Evolutionary conservation across 1,284 basidiomycete genomes (phyloP), one percentile per base, ranked within the genome.

Genomic region (Dichomitus squalens): DNA sequence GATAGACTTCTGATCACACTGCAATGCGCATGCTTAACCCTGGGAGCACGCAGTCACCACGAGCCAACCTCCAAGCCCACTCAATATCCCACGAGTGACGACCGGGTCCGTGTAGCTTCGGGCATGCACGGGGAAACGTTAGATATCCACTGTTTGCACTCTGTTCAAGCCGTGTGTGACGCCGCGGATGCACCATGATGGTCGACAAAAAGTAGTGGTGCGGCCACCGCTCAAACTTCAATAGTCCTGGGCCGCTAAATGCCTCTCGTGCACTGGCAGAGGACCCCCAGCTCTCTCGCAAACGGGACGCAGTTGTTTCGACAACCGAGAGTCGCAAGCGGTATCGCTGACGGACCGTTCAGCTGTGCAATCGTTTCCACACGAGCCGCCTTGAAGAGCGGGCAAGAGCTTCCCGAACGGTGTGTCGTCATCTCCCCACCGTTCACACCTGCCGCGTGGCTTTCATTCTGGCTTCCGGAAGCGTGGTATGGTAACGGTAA

Each of bases 1-100:
- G 41, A 44, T 44, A 44, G 16, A 29, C 41, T 44, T 14, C 51
- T 63, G 61, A 63, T 57, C 49, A 18, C 52, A 27, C 35, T 49
- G 46, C 50, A 38, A 39, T 33, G 20, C 46, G 33, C 53, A 31
- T 40, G 50, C 48, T 47, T 14, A 11, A 47, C 44, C 25, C 44
- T 33, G 44, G 29, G 29, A 47, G 27, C 20, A 29, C 16, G 18
- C 29, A 31, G 27, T 29, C 18, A 27, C 7, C 25, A 44, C 41
- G 3, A 7, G 51, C 31, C 25, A n/a, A 20, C 29, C 29, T 35
- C 16, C 4, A 31, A 31, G 29, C 36, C 55, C 55, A 38, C 50
- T 34, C 49, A 48, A 49, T 34, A 43, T 51, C 55, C 55, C 50
- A 54, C 52, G 44, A 27, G 38, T 20, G 48, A 34, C 36, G 35